Percentiles rank a stretch among this genome's conserved stretches.
These are phyloP conservation scores for Hondaea fermentalgiana DNA, from an alignment of 108 stramenopile species.

Conservation along the genomic window DNA sequence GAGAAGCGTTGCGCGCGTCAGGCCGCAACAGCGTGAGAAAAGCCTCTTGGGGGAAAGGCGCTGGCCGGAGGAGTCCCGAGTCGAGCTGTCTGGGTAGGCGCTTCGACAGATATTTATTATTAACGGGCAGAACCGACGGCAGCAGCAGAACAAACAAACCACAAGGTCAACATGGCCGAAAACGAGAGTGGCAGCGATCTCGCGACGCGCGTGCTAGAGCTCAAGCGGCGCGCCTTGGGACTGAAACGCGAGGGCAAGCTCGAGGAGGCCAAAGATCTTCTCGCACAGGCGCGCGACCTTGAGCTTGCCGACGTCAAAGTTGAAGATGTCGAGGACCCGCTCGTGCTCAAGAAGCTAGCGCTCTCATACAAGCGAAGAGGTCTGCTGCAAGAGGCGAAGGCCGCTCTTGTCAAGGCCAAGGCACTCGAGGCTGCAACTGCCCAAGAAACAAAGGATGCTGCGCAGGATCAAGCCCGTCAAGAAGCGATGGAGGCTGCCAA, in stretches of 20 bases:
- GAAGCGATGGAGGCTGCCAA: background rate
- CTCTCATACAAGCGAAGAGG: background rate
- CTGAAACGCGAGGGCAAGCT: background rate
- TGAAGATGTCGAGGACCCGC: background rate
- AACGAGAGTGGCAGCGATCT: background rate
- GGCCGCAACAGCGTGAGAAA: no score
- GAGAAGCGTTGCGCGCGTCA: no score
- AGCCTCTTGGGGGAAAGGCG: no score
- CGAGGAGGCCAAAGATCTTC: background rate
- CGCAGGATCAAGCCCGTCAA: background rate
- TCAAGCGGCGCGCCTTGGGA: background rate
- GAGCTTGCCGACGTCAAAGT: background rate
- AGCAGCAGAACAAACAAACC: no score
- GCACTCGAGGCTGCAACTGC: background rate
- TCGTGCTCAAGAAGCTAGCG: constrained; percentile 5
- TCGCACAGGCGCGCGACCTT: constrained; percentile 1
- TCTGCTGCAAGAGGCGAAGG: background rate
- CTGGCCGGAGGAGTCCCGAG: no score
- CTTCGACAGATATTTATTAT: no score
- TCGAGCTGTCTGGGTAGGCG: no score
- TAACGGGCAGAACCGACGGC: no score
- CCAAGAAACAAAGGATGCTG: background rate
- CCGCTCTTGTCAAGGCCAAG: background rate
- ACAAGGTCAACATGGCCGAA: no score
- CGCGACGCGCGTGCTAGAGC: background rate